Evolutionary conservation across 2,329 filamentous ascomycete genomes (phyloP).

Genomic region (Alternaria sp.): DNA sequence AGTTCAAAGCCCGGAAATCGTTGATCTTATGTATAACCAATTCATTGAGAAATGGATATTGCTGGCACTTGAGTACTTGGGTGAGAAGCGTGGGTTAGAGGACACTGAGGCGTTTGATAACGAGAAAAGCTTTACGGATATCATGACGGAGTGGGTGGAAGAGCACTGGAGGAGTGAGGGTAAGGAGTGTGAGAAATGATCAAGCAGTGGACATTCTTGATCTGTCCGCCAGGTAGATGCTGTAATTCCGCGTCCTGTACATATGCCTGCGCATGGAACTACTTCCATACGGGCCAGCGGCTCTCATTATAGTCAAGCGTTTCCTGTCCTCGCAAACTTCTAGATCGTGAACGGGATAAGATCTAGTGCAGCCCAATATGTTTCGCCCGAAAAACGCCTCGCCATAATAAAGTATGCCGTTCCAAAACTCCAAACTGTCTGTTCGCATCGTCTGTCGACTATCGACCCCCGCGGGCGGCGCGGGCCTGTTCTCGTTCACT

Average conservation of each 20-base stretch:
- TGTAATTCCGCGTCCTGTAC: neutral
- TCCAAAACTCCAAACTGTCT: constrained; percentile 24
- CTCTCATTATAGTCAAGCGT: constrained; percentile 8
- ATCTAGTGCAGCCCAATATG: constrained; percentile 6
- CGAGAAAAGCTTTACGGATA: constrained; percentile 63
- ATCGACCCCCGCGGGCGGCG: constrained; percentile 39
- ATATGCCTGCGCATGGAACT: constrained; percentile 4
- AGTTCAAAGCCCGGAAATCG: constrained; percentile 67
- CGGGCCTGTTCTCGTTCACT: constrained; percentile 48
- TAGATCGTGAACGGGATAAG: neutral
- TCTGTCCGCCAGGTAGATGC: constrained; percentile 1
- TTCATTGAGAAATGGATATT: constrained; percentile 87
- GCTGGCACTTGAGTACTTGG: constrained; percentile 71
- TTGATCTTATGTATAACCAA: constrained; percentile 91
- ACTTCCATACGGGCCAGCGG: neutral
- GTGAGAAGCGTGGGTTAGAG: constrained; percentile 58
- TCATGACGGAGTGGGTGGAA: constrained; percentile 68
- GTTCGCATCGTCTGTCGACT: constrained; percentile 14
- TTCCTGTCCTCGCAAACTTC: constrained; percentile 2
- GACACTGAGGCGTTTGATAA: constrained; percentile 64
- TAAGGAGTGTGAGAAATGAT: constrained; percentile 16
- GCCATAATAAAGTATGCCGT: constrained; percentile 29
- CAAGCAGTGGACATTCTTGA: neutral
- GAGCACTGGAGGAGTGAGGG: constrained; percentile 59
- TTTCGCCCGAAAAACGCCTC: constrained; percentile 28